Conservation (phyloP, 768 basidiomycete genomes). For the Lactifluus pinguis region DNA sequence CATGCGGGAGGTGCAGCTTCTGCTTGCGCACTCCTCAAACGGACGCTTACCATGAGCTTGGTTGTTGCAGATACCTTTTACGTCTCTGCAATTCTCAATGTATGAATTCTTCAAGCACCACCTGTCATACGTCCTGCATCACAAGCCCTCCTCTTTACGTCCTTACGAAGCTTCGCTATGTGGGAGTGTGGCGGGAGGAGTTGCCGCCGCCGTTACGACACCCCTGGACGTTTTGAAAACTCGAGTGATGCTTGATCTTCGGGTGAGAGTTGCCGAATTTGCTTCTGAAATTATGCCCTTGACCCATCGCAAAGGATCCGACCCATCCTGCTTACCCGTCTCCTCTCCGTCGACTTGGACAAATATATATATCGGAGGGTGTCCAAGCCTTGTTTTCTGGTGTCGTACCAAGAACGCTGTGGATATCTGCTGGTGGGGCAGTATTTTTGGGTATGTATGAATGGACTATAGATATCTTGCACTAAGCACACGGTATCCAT, state of each 20-base stretch:
- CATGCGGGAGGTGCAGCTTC: conserved; percentile 45
- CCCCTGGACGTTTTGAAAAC: conserved; percentile 97
- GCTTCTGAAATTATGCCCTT: neutral
- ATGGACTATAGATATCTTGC: conserved; percentile 30
- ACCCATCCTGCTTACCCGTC: conserved; percentile 44
- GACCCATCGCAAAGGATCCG: conserved; percentile 33
- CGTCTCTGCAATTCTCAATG: conserved; percentile 89
- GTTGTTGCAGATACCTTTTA: conserved; percentile 77
- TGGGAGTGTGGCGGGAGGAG: conserved; percentile 83
- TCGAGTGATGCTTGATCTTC: conserved; percentile 87
- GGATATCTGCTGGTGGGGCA: conserved; percentile 95
- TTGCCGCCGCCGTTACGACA: conserved; percentile 85
- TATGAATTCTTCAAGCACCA: conserved; percentile 80
- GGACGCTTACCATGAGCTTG: neutral
- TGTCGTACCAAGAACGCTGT: conserved; percentile 82
- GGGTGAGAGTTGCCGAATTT: conserved; percentile 37
- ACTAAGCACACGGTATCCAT: neutral
- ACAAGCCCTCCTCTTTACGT: conserved; percentile 42
- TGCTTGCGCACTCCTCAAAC: neutral
- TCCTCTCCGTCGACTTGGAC: conserved; percentile 43
- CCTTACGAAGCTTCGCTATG: conserved; percentile 78
- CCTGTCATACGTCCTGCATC: conserved; percentile 44
- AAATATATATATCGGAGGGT: conserved; percentile 71
- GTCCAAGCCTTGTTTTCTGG: conserved; percentile 72
- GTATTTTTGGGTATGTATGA: conserved; percentile 98